Evolutionary conservation across 2,329 filamentous ascomycete species (phyloP), one percentile per base, ranked within the genome.

Genomic region (Colletotrichum sp.): DNA sequence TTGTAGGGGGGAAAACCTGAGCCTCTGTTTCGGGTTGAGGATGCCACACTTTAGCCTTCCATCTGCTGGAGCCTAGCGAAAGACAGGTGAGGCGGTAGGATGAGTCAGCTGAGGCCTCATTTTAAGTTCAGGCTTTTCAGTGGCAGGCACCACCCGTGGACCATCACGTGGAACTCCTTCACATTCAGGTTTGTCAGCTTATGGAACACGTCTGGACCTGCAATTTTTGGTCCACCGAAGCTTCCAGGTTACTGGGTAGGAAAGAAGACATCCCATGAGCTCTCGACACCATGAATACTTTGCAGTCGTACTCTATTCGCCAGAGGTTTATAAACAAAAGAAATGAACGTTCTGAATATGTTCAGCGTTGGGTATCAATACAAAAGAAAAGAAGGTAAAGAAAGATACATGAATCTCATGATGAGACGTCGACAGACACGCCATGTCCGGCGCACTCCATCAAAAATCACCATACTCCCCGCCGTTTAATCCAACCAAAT

Each of bases 1-100:
- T 81, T 79, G 77, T 69, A 77, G 77, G 78, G 72, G 75, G 75
- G 71, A 77, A 79, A 71, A 30, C 48, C 18, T 68, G 9, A 67
- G 48, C 48, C 57, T 71, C 22, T n/a, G 65, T 75, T 75, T 76
- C 60, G 71, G 66, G 71, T 67, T 72, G 36, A 62, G 57, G 28
- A 59, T 59, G 44, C 32, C 60, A 62, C 32, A 73, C 70, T 74
- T 75, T 68, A 34, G 39, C 63, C 59, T 65, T 55, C 18, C 39
- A 0, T n/a, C 59, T 32, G 34, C 39, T 32, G 44, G 32, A 16
- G 32, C 28, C 30, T 28, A 9, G 26, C 13, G 34, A n/a, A 48
- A 44, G 3, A 48, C 39, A 28, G 30, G n/a, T 36, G 28, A 48
- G 36, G 71, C 18, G 28, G 39, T 22, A 44, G 9, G 69, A 68